These are phyloP conservation scores for Chalciporus sp. DNA, from an alignment of 1,284 basidiomycete genomes.

Conservation along the genomic window DNA sequence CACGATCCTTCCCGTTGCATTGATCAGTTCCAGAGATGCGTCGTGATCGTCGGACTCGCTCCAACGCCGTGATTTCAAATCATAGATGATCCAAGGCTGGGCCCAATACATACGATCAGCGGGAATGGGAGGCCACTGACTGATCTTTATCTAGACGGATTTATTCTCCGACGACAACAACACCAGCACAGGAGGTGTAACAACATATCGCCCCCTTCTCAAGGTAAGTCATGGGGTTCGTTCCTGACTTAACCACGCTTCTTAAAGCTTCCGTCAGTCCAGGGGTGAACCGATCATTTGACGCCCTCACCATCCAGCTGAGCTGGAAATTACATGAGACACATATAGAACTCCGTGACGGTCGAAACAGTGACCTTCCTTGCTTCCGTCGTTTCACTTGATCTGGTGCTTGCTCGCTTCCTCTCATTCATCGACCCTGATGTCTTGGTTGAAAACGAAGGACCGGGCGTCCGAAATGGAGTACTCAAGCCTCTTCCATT, in stretches of 20 bases:
- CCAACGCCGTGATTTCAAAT: constrained; percentile 6
- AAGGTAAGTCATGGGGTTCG: constrained; percentile 4
- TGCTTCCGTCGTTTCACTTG: constrained; percentile 1
- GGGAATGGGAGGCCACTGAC: background rate
- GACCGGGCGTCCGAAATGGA: constrained; percentile 33
- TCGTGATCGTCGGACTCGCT: background rate
- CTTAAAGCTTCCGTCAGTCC: constrained; percentile 8
- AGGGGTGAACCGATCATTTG: background rate
- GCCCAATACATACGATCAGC: constrained; percentile 3
- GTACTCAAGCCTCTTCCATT: constrained; percentile 34
- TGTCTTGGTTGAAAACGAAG: constrained; percentile 35
- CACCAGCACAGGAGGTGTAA: background rate
- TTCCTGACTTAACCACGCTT: constrained; percentile 13
- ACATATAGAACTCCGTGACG: constrained; percentile 25
- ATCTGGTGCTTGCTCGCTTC: too few relatives aligned
- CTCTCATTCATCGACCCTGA: constrained; percentile 1
- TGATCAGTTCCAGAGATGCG: background rate
- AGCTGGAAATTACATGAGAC: constrained; percentile 17
- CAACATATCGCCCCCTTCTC: constrained; percentile 8
- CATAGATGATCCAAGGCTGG: background rate
- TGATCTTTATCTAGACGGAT: constrained; percentile 10
- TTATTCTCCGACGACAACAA: background rate
- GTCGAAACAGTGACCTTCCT: background rate
- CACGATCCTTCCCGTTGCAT: background rate
- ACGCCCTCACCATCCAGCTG: constrained; percentile 15